These are phyloP conservation scores for Sarocladium oryzae DNA, from an alignment of 2,329 filamentous ascomycete species.

Conservation along the genomic window DNA sequence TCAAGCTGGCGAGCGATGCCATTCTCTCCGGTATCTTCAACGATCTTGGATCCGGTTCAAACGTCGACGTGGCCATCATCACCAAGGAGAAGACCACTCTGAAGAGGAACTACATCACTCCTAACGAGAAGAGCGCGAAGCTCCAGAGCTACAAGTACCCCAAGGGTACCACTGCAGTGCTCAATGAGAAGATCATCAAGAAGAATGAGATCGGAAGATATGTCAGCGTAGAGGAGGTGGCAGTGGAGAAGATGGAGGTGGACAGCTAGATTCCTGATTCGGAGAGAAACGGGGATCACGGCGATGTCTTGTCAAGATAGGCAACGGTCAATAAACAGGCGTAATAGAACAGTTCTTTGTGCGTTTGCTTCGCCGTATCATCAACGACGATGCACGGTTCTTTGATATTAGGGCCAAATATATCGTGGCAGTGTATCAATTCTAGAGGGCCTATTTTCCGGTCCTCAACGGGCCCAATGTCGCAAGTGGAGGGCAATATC, in stretches of 20 bases:
- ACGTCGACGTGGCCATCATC: slow-evolving; percentile 95
- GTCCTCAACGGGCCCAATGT: too few relatives aligned
- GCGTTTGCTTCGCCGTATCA: too few relatives aligned
- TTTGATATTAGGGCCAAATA: too few relatives aligned
- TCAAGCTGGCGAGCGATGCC: slow-evolving; percentile 75
- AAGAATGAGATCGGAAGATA: slow-evolving; percentile 93
- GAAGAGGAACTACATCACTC: slow-evolving; percentile 86
- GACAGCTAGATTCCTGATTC: slow-evolving; percentile 30
- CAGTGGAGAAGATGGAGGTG: slow-evolving; percentile 64
- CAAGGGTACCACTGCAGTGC: slow-evolving; percentile 86
- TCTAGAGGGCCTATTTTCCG: too few relatives aligned
- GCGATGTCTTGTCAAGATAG: slow-evolving; percentile 10
- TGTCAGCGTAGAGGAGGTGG: slow-evolving; percentile 82
- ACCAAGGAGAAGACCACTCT: slow-evolving; percentile 91
- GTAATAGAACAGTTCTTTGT: slow-evolving; percentile 2
- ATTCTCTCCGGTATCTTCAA: slow-evolving; percentile 98
- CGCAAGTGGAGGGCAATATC: too few relatives aligned
- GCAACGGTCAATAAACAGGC: slow-evolving; percentile 1
- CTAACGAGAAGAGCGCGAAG: slow-evolving; percentile 87
- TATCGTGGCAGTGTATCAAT: too few relatives aligned
- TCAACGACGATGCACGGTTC: too few relatives aligned
- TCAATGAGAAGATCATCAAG: slow-evolving; percentile 94
- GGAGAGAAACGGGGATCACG: not conserved
- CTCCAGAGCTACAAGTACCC: slow-evolving; percentile 87
- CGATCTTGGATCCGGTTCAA: slow-evolving; percentile 92